Conservation (phyloP, 345 rosid species). For the Angophora floribunda region DNA sequence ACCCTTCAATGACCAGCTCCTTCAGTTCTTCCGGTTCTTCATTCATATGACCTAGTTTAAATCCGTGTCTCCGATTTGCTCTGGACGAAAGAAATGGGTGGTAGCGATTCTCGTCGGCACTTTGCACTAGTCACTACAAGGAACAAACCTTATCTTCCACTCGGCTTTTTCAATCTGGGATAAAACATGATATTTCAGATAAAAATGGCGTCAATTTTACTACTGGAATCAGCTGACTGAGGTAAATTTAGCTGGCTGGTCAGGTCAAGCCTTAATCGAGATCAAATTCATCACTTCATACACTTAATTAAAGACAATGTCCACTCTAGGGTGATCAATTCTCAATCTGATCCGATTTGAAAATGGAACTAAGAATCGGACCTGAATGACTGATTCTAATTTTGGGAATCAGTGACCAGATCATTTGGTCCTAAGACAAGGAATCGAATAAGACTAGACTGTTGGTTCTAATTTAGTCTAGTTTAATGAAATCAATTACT, state of each 20-base stretch:
- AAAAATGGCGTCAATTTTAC: not conserved
- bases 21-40: slow-evolving; percentile 1
- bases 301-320: too few species aligned
- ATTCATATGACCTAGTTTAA: not conserved
- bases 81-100: slow-evolving; percentile 30
- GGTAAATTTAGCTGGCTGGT: accelerated
- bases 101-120: slow-evolving; percentile 22
- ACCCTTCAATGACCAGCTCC: slow-evolving; percentile 34
- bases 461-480: too few species aligned
- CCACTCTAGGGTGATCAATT: too few species aligned
- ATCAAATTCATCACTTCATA: not conserved
- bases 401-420: too few species aligned
- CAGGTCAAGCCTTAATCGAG: not conserved
- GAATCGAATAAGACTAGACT: too few species aligned
- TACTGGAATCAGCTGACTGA: accelerated
- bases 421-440: too few species aligned
- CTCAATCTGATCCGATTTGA: too few species aligned
- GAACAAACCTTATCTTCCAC: slow-evolving; percentile 9
- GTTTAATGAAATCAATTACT: too few species aligned
- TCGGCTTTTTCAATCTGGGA: not conserved
- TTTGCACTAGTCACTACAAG: slow-evolving; percentile 33
- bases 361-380: too few species aligned
- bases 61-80: slow-evolving; percentile 1
- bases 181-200: not conserved
- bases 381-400: too few species aligned